A percentile compares a stretch with the other conserved stretches of the same genome.
These are phyloP conservation scores for Talaromyces sp. DNA, from an alignment of 2,329 filamentous ascomycete genomes.

Conservation along the genomic window DNA sequence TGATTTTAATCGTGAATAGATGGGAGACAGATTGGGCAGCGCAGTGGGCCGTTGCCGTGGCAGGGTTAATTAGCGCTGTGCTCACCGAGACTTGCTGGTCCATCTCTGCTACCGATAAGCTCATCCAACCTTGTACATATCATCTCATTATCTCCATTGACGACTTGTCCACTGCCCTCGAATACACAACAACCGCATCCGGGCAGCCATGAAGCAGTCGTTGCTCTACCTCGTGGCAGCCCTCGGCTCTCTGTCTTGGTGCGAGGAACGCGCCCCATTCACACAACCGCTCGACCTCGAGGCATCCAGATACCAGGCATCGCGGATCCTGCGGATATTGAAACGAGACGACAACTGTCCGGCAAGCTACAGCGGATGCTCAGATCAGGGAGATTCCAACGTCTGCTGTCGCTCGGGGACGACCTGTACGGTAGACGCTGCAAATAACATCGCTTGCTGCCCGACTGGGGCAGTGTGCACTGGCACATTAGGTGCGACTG, in stretches of 20 bases:
- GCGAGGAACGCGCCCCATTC: slow-evolving; percentile 27
- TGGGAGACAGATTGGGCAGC: neutral
- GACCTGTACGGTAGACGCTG: slow-evolving; percentile 52
- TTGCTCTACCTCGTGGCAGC: slow-evolving; percentile 27
- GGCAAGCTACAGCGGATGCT: slow-evolving; percentile 48
- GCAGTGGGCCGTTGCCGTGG: slow-evolving; percentile 10
- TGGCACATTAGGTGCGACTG: slow-evolving; percentile 42
- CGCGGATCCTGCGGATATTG: slow-evolving; percentile 23
- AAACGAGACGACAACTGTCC: slow-evolving; percentile 42
- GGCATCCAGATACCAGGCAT: neutral
- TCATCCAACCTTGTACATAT: neutral
- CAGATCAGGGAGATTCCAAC: slow-evolving; percentile 45
- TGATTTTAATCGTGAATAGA: too few species aligned
- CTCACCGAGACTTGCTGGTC: neutral
- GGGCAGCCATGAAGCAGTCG: slow-evolving; percentile 27
- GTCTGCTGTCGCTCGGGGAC: slow-evolving; percentile 53
- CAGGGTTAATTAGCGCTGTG: neutral
- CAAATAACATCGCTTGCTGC: slow-evolving; percentile 58
- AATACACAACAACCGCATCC: neutral
- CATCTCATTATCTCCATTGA: neutral
- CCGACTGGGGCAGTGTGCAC: slow-evolving; percentile 54
- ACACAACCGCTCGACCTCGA: slow-evolving; percentile 16
- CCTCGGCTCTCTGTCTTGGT: slow-evolving; percentile 24
- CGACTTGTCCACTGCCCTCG: neutral
- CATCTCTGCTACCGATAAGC: neutral